These are phyloP conservation scores for Agastache rugosa DNA, from an alignment of 257 asterid genomes.

Conservation along the genomic window DNA sequence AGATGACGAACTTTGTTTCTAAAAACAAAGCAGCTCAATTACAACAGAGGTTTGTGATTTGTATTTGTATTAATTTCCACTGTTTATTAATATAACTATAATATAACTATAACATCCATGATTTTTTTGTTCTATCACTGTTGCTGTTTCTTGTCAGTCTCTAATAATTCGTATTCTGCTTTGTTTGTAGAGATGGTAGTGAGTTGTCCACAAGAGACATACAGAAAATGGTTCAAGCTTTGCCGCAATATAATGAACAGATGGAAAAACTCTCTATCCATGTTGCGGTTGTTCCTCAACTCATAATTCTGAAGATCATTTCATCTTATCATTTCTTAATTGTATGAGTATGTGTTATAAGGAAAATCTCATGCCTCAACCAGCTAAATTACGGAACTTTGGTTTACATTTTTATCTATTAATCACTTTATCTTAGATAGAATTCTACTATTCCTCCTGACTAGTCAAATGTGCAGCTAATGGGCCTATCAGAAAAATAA, in stretches of 20 bases:
- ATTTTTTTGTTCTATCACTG: not conserved
- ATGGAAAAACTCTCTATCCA: conserved; percentile 91
- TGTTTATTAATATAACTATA: conserved; percentile 2
- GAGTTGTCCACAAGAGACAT: conserved; percentile 92
- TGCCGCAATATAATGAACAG: conserved; percentile 93
- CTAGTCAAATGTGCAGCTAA: conserved; percentile 7
- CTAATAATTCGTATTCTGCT: conserved; percentile 36
- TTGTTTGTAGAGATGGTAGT: conserved; percentile 73
- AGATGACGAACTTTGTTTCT: conserved; percentile 80
- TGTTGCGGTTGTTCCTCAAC: conserved; percentile 73
- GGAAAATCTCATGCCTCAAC: conserved; percentile 19
- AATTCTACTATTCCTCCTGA: conserved; percentile 2
- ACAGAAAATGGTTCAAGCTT: conserved; percentile 98
- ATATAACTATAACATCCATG: conserved; percentile 22
- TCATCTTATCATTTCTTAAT: conserved; percentile 24
- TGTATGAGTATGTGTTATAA: conserved; percentile 26
- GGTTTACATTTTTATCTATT: conserved; percentile 5
- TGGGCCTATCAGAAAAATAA: conserved; percentile 11
- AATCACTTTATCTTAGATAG: not conserved
- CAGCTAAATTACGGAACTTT: conserved; percentile 16
- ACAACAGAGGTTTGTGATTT: conserved; percentile 77
- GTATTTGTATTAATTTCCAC: not conserved
- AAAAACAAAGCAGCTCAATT: conserved; percentile 99
- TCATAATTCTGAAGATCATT: conserved; percentile 26
- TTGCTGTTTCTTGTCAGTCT: conserved; percentile 14